Evolutionary conservation across 106 monocot species (phyloP), one percentile per base, ranked within the genome.

Genomic region (Cymbidium sinense): DNA sequence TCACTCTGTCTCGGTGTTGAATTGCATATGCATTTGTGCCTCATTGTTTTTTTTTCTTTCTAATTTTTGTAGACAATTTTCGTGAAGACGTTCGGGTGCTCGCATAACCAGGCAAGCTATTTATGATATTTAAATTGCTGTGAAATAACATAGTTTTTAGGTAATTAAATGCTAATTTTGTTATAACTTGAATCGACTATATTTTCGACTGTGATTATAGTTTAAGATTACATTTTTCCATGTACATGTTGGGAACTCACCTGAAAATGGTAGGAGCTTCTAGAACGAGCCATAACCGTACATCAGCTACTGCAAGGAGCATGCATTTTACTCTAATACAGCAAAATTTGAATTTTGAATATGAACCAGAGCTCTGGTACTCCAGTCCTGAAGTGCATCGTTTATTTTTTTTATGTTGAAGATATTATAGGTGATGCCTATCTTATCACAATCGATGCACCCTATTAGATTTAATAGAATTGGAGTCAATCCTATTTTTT

Each of bases 31-130:
- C 15, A 69, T 79, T 23, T 51, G 36, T 35, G 27, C 23, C 47
- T 25, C 41, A 18, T 50, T 64, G 29, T 71, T 21, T 20, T 15
- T 12, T 72, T 36, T n/a, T n/a, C 19, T 74, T 74, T 65, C 34
- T 29, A 74, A 77, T 71, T 55, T 73, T 21, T 69, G 52, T 83
- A 99, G 99, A 89, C 83, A 51, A 93, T 99, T 83, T 99, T 95
- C 78, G 64, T 95, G 85, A 99, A 95, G 84, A 99, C 99, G 0
- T 99, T 99, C 77, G 99, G 99, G 1, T 99, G 99, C 80, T 95
- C 99, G 3, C 99, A 99, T 85, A 99, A 99, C 77, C 99, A 99
- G 92, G 99, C 72, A 86, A 83, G 83, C 29, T 44, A 20, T 80
- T 51, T 75, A 35, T 70, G 18, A 7, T 39, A 23, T 23, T 34